Conservation (phyloP, 768 basidiomycete genomes). For the Roridomyces roridus region DNA sequence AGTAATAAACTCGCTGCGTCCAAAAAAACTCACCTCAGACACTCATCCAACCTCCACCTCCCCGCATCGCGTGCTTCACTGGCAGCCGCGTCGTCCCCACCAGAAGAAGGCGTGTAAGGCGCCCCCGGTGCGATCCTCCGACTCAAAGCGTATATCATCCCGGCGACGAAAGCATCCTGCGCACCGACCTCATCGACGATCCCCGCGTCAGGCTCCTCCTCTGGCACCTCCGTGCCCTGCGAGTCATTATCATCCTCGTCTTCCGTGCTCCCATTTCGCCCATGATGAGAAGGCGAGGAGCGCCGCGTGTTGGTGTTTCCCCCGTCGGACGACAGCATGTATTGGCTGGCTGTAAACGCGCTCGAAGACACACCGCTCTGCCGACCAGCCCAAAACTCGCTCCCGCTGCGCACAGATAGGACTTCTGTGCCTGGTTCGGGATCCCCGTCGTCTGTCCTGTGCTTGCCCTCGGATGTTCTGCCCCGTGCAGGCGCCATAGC, state of each 20-base stretch:
- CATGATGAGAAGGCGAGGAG: conserved; percentile 32
- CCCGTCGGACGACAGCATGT: conserved; percentile 26
- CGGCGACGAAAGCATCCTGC: conserved; percentile 84
- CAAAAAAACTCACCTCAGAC: conserved; percentile 60
- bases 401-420: conserved; percentile 66
- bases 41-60: conserved; percentile 83
- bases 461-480: conserved; percentile 6
- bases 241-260: conserved; percentile 62
- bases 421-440: conserved; percentile 37
- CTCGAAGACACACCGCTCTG: conserved; percentile 60
- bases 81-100: conserved; percentile 41
- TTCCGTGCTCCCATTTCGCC: conserved; percentile 38
- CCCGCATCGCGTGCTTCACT: conserved; percentile 46
- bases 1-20: neutral
- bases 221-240: conserved; percentile 63
- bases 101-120: conserved; percentile 72
- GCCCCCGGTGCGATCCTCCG: conserved; percentile 73
- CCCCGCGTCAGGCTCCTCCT: conserved; percentile 42
- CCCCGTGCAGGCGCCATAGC: conserved; percentile 27
- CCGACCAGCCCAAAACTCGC: conserved; percentile 78
- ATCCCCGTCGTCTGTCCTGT: conserved; percentile 18
- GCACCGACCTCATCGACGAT: conserved; percentile 77
- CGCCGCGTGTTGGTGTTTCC: conserved; percentile 34
- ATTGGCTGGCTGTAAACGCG: conserved; percentile 53
- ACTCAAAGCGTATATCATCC: conserved; percentile 86